Base-by-base conservation (phyloP, 2,329 filamentous ascomycete species). In the Aureobasidium subglaciale region DNA sequence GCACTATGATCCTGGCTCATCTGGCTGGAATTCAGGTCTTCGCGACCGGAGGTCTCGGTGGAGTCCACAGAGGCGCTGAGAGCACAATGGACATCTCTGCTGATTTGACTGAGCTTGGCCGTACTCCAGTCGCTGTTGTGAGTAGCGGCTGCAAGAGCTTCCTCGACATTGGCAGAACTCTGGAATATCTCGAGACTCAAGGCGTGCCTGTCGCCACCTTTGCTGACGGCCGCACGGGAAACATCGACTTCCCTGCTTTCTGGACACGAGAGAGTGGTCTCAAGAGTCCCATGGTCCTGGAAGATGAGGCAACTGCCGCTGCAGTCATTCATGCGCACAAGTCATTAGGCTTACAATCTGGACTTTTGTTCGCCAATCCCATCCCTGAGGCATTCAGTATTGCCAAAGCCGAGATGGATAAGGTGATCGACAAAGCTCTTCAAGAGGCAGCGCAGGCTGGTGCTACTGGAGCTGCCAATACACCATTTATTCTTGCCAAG, bases 131-230 rank as follows among this genome's bases (percentile, higher is more conserved):
- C 52, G 86, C 91, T 24, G 91, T 99, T 2, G 78, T 99, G 52
- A 88, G 86, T 70, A 90, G 88, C 61, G 93, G 93, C 13, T 95
- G 90, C 74, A 99, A 99, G 74, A 93, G 92, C 59, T 97, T 99
- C 70, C 78, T 99, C 34, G 93, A 99, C 67, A 90, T 96, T 58
- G 84, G 87, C 2, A 80, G 89, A 52, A 99, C 93, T 0, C 78
- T 99, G 5, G 93, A 99, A 73, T 85, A 84, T 63, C 75, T 87
- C 3, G 84, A 87, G 65, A 87, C 84, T 0, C 79, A 86, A 66
- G 88, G 88, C 9, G 90, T 90, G 20, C 80, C 86, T 34, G 90
- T 96, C 1, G 87, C 84, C 3, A 97, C 93, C 2, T 99, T 97
- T 73, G 85, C 90, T 22, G 89, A 95, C 70, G 89, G 88, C 1